Percentiles rank a stretch among this genome's conserved stretches.
These are phyloP conservation scores for Eustoma russellianum DNA, from an alignment of 257 asterid species.

Conservation along the genomic window DNA sequence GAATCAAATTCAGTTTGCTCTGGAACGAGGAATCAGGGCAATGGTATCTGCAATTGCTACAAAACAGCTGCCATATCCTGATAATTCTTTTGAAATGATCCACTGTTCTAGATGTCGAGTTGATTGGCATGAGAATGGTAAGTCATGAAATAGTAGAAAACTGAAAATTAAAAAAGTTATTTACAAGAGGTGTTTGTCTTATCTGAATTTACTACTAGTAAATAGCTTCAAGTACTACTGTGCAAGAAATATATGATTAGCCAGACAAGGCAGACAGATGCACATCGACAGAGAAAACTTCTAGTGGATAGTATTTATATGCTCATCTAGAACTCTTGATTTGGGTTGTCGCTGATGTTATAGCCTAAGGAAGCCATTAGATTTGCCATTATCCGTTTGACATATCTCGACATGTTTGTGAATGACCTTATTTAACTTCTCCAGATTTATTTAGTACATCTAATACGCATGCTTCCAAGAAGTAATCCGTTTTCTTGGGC, in stretches of 20 bases:
- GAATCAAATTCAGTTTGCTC: conserved; percentile 90
- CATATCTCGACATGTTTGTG: too few species aligned
- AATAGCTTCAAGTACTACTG: background rate
- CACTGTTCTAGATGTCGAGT: conserved; percentile 95
- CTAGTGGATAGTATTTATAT: too few species aligned
- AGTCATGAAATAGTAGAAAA: conserved; percentile 14
- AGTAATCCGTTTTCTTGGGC: background rate
- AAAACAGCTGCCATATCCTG: conserved; percentile 80
- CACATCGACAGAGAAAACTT: too few species aligned
- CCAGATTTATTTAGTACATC: too few species aligned
- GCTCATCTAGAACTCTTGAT: too few species aligned
- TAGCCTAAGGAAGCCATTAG: too few species aligned
- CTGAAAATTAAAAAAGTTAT: background rate
- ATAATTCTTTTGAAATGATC: conserved; percentile 82
- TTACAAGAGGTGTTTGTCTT: background rate
- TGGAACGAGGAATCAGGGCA: conserved; percentile 88
- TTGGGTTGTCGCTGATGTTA: too few species aligned
- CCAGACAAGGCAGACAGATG: too few species aligned
- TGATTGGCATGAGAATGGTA: conserved; percentile 85
- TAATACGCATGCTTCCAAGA: too few species aligned
- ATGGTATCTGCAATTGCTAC: conserved; percentile 76
- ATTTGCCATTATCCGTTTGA: too few species aligned
- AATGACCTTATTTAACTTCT: too few species aligned
- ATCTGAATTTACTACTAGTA: background rate
- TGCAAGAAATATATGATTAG: too few species aligned